A percentile compares a stretch with the other conserved stretches of the same genome.
These are phyloP conservation scores for Cladophialophora chaetospira DNA, from an alignment of 2,329 filamentous ascomycete species.

Conservation along the genomic window DNA sequence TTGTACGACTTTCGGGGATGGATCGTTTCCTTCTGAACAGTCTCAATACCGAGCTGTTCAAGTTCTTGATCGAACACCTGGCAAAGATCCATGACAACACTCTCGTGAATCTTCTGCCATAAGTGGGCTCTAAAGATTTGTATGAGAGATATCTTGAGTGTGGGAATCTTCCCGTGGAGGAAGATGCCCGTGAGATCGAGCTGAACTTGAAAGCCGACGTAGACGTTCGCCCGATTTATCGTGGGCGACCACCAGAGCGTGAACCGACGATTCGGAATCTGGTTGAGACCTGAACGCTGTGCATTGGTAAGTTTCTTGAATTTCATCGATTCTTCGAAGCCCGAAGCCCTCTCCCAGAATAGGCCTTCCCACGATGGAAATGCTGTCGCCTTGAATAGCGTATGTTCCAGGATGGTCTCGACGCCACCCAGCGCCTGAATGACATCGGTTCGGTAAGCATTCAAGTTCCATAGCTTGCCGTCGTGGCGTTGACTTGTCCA, in stretches of 20 bases:
- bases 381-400: constrained; percentile 92
- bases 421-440: constrained; percentile 96
- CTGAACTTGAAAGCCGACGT: constrained; percentile 99
- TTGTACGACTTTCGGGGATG: constrained; percentile 99
- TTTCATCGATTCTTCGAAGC: constrained; percentile 67
- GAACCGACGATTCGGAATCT: constrained; percentile 98
- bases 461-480: constrained; percentile 95
- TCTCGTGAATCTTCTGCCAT: constrained; percentile 99
- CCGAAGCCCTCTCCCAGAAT: constrained; percentile 74
- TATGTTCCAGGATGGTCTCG: constrained; percentile 96
- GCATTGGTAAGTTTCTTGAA: constrained; percentile 99
- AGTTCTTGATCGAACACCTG: constrained; percentile 98
- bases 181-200: constrained; percentile 98
- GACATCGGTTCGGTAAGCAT: constrained; percentile 92
- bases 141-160: constrained; percentile 94
- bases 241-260: constrained; percentile 86
- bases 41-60: constrained; percentile 93
- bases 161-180: constrained; percentile 98
- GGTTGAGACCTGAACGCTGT: constrained; percentile 92
- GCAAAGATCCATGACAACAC: constrained; percentile 97
- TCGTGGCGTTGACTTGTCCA: constrained; percentile 98
- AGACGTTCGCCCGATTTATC: constrained; percentile 61
- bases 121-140: constrained; percentile 99
- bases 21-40: constrained; percentile 98
- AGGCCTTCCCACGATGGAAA: constrained; percentile 97